Conservation (phyloP, 2,329 filamentous ascomycete genomes). For the Nigrospora sphaerica region DNA sequence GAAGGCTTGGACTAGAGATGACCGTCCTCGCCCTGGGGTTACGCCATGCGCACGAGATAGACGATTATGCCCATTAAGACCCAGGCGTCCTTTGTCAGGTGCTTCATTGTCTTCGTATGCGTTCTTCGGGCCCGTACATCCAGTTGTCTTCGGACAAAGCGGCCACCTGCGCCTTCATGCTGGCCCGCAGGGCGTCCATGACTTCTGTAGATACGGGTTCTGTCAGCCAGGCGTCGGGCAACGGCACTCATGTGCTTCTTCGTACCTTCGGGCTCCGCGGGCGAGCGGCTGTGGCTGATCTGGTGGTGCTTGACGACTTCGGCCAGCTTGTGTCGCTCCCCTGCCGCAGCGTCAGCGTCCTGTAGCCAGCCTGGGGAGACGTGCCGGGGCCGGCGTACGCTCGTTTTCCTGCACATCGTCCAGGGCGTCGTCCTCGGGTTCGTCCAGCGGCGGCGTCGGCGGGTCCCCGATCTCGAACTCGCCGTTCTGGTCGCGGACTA, state of each 20-base stretch:
- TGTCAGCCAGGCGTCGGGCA: background rate
- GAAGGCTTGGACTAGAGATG: conserved; percentile 50
- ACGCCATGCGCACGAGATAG: too few species aligned
- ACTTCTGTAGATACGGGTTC: conserved; percentile 39
- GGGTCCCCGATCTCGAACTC: conserved; percentile 55
- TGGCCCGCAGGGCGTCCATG: conserved; percentile 61
- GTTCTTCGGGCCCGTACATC: conserved; percentile 76
- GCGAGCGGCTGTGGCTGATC: conserved; percentile 43
- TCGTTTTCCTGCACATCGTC: conserved; percentile 53
- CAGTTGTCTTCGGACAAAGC: conserved; percentile 77
- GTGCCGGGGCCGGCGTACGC: conserved; percentile 28
- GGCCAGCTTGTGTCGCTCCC: conserved; percentile 51
- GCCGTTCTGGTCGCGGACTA: conserved; percentile 55
- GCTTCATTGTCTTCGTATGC: conserved; percentile 29
- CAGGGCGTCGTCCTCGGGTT: conserved; percentile 46
- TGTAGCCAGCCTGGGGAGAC: too few species aligned
- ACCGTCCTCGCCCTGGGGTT: background rate
- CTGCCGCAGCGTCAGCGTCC: conserved; percentile 25
- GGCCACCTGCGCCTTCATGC: conserved; percentile 64
- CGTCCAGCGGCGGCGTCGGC: conserved; percentile 44
- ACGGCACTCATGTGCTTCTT: conserved; percentile 1
- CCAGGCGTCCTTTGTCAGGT: background rate
- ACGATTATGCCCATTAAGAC: too few species aligned
- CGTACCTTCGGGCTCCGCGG: conserved; percentile 61
- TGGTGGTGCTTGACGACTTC: conserved; percentile 57